Percentiles rank a stretch among this genome's conserved stretches.
These are phyloP conservation scores for Monosporascus ibericus DNA, from an alignment of 2,329 filamentous ascomycete species.

Conservation along the genomic window DNA sequence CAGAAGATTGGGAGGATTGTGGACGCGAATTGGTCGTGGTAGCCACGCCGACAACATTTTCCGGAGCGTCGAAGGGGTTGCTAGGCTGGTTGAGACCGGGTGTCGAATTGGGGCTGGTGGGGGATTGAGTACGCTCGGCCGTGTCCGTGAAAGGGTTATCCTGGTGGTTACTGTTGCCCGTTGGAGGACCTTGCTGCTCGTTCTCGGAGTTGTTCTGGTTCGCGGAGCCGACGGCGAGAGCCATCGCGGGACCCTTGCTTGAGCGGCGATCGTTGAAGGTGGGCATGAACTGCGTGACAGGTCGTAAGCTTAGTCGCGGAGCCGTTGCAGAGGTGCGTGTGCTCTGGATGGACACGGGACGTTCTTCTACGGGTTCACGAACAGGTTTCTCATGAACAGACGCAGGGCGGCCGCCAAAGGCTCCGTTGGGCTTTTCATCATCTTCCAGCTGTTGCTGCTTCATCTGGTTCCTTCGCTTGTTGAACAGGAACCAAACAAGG, in stretches of 20 bases:
- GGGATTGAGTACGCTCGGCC: conserved; percentile 39
- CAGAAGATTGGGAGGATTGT: conserved; percentile 21
- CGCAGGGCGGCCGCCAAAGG: conserved; percentile 22
- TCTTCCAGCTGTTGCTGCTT: conserved; percentile 44
- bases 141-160: conserved; percentile 68
- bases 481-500: conserved; percentile 67
- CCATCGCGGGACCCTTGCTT: conserved; percentile 42
- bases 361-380: conserved; percentile 13
- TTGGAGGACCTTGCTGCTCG: conserved; percentile 17
- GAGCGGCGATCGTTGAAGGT: conserved; percentile 50
- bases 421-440: conserved; percentile 57
- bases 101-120: conserved; percentile 30
- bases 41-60: conserved; percentile 32
- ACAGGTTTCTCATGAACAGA: conserved; percentile 14
- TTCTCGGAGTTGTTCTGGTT: conserved; percentile 14
- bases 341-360: conserved; percentile 22
- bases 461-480: conserved; percentile 62
- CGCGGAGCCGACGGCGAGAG: conserved; percentile 24
- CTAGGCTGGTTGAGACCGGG: conserved; percentile 21
- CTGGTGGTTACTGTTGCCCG: conserved; percentile 41
- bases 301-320: conserved; percentile 78
- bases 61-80: conserved; percentile 29
- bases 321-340: conserved; percentile 48
- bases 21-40: conserved; percentile 27
- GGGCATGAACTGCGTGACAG: conserved; percentile 77